Evolutionary conservation across 202 grass and related monocot species (phyloP), one percentile per base, ranked within the genome.

Genomic region (Eragrostis tef): DNA sequence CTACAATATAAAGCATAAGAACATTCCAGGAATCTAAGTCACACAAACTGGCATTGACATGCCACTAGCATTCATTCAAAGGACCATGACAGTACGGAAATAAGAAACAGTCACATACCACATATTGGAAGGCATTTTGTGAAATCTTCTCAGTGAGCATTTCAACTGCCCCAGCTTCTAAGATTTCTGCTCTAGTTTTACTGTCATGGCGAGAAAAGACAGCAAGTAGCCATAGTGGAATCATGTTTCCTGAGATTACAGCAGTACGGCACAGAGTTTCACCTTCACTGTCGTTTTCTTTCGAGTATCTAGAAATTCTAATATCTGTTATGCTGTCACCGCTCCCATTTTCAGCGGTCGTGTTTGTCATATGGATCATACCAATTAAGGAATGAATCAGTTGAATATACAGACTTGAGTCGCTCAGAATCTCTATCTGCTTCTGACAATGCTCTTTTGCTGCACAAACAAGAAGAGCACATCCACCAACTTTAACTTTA

Each of bases 401-500:
- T 43, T 89, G 85, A 58, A 85, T 91, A 86, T 85, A 91, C 29
- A 90, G 64, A 77, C 82, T 92, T 89, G 90, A 87, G 57, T 99
- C 91, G 20, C 62, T 90, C 41, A 99, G 65, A 58, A 76, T 78
- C 70, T 99, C 89, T 84, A 96, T 85, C 70, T 96, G 85, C 81
- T 93, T 99, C 63, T 94, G 88, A 3, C 86, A 90, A 69, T 88
- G 75, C 57, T 94, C 89, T 91, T 96, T 96, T 73, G 89, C 89
- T 69, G 93, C 91, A 77, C 97, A 99, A 86, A 88, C 90, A 62
- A 99, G 93, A 94, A 99, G 97, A 80, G 93, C 89, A 69, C 87
- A 89, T 74, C 89, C 97, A 70, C 93, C 87, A 74, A 96, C 86
- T 90, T 92, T 96, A 76, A 99, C 93, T 84, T 87, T 99, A 61